These are phyloP conservation scores for Zygoascus biomembranicola DNA, from an alignment of 805 yeast species.

Conservation along the genomic window DNA sequence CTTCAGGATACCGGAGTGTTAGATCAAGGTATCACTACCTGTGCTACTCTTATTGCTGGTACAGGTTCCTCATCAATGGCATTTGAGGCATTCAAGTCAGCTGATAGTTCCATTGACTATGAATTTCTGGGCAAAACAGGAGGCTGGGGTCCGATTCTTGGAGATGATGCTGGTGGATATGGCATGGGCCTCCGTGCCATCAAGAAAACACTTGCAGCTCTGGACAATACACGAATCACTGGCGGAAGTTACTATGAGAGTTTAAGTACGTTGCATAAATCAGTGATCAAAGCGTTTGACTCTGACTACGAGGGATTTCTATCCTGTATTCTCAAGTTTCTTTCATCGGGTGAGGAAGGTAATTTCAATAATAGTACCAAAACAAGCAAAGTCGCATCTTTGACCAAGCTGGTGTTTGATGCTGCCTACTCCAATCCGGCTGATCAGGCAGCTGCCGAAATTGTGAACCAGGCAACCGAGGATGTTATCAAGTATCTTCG, in stretches of 20 bases:
- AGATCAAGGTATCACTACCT: background rate
- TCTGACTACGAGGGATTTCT: conserved; percentile 6
- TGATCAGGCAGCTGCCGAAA: conserved; percentile 4
- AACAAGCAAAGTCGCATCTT: conserved; percentile 8
- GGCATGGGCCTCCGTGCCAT: conserved; percentile 15
- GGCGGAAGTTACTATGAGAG: background rate
- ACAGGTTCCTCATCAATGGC: conserved; percentile 21
- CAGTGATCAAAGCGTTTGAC: conserved; percentile 2
- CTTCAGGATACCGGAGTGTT: conserved; percentile 2
- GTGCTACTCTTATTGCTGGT: conserved; percentile 18
- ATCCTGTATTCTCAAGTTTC: conserved; percentile 5
- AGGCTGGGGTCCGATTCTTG: conserved; percentile 21
- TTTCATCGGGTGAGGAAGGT: background rate
- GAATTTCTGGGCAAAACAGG: conserved; percentile 13
- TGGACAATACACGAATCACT: conserved; percentile 5
- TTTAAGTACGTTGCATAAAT: conserved; percentile 3
- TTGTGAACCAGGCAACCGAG: conserved; percentile 10
- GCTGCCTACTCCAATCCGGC: conserved; percentile 1
- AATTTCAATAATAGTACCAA: background rate
- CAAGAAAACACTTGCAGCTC: conserved; percentile 7
- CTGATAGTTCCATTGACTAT: background rate
- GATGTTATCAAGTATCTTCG: conserved; percentile 1
- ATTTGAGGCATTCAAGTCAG: conserved; percentile 2
- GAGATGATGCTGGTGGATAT: conserved; percentile 23
- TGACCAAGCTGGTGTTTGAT: conserved; percentile 11